phyloP scores from a whole-genome alignment of 257 asterid genomes.

The Striga asiatica region DNA sequence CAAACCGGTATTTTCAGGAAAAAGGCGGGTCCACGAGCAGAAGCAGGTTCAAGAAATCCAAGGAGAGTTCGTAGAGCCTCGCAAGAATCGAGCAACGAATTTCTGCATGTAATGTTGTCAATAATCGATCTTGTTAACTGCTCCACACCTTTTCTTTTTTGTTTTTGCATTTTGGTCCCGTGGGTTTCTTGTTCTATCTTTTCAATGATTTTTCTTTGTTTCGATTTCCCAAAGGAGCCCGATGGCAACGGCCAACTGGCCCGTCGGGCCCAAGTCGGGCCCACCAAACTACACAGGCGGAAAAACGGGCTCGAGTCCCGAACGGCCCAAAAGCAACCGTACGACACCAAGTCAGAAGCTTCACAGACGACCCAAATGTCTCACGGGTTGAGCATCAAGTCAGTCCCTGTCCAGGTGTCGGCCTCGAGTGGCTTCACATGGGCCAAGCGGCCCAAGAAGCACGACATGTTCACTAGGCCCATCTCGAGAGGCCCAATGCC shows the following conservation, averaged over 20 bases:
- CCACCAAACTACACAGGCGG: constrained; percentile 19
- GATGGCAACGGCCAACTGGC: constrained; percentile 21
- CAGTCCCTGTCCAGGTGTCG: constrained; percentile 47
- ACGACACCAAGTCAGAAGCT: constrained; percentile 61
- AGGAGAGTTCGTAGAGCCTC: constrained; percentile 40
- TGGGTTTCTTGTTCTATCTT: too few relatives aligned
- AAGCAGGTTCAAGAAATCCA: constrained; percentile 36
- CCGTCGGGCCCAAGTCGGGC: constrained; percentile 22
- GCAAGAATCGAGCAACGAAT: constrained; percentile 50
- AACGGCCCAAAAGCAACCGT: constrained; percentile 33
- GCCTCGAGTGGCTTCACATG: constrained; percentile 38
- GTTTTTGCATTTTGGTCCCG: background rate
- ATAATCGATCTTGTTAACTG: constrained; percentile 39
- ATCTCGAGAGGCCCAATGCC: constrained; percentile 28
- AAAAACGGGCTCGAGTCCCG: constrained; percentile 37
- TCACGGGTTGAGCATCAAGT: constrained; percentile 33
- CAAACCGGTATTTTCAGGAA: constrained; percentile 38
- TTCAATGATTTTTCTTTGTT: background rate
- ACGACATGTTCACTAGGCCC: constrained; percentile 30
- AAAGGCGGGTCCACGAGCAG: constrained; percentile 27
- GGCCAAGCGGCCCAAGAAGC: constrained; percentile 45
- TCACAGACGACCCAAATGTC: constrained; percentile 57
- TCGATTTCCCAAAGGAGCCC: constrained; percentile 41
- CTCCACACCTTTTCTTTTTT: constrained; percentile 1
- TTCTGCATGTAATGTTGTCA: constrained; percentile 34